phyloP scores from a whole-genome alignment of 179 eudicot species.

The Spinacia oleracea region DNA sequence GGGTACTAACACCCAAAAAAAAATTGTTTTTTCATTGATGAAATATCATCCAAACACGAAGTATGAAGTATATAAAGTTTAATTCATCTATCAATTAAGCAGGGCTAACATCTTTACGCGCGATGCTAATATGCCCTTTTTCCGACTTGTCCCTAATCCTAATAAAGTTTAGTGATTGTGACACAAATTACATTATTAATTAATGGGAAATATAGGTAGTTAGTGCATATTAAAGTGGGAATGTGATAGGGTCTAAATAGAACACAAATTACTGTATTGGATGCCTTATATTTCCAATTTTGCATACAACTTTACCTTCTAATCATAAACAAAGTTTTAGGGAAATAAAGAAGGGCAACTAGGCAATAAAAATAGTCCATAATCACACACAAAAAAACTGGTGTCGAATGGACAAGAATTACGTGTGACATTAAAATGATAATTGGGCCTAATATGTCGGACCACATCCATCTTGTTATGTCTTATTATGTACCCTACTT shows the following conservation, averaged over 20 bases:
- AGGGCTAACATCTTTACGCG: background rate
- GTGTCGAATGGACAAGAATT: constrained; percentile 1
- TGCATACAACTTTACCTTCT: background rate
- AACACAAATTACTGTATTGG: background rate
- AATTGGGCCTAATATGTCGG: constrained; percentile 22
- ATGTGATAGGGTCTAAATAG: background rate
- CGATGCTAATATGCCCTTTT: background rate
- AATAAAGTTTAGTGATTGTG: background rate
- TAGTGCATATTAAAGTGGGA: background rate
- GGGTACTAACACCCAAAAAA: too few relatives aligned
- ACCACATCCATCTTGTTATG: constrained; percentile 14
- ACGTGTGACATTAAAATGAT: constrained; percentile 16
- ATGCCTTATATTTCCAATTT: background rate
- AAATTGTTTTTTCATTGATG: too few relatives aligned
- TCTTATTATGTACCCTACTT: constrained; percentile 30
- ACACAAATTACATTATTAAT: background rate
- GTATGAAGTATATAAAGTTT: too few relatives aligned
- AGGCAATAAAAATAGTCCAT: background rate
- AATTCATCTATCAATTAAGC: too few relatives aligned
- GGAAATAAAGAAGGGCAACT: background rate
- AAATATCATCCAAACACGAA: too few relatives aligned
- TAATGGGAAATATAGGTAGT: background rate
- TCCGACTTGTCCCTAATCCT: background rate
- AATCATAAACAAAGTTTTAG: background rate
- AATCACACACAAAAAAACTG: too few relatives aligned